These are phyloP conservation scores for Medicago arabica DNA, from an alignment of 306 rosid species.

Conservation along the genomic window DNA sequence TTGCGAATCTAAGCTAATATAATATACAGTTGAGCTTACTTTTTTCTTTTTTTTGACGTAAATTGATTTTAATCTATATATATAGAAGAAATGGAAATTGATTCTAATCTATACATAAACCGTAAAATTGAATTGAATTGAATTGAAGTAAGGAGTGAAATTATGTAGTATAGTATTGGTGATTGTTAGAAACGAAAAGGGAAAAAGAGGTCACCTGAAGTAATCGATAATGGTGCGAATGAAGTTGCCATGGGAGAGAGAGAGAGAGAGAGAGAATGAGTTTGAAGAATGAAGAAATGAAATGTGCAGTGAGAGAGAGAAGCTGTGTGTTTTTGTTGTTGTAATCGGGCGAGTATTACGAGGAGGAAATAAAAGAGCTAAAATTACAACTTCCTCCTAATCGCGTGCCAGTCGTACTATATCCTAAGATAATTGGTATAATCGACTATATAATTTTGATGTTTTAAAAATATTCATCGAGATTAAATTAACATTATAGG, in stretches of 20 bases:
- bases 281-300: not conserved
- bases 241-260: constrained; percentile 64
- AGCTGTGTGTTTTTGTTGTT: not conserved
- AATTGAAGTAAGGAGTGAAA: too few relatives aligned
- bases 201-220: constrained; percentile 43
- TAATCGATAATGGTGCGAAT: constrained; percentile 54
- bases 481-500: too few relatives aligned
- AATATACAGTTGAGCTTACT: not conserved
- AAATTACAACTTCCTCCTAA: too few relatives aligned
- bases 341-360: not conserved
- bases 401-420: too few relatives aligned
- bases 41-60: too few relatives aligned
- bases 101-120: too few relatives aligned
- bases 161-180: not conserved
- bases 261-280: not conserved
- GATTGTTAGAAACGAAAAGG: not conserved
- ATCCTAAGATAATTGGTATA: too few relatives aligned
- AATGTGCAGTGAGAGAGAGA: not conserved
- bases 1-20: constrained; percentile 2
- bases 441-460: too few relatives aligned
- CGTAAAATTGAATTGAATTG: too few relatives aligned
- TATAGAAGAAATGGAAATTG: constrained; percentile 6
- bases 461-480: too few relatives aligned
- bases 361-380: not conserved
- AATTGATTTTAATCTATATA: too few relatives aligned